Percentiles rank a stretch among this genome's conserved stretches.
These are phyloP conservation scores for Eucommia ulmoides DNA, from an alignment of 257 asterid genomes.

Conservation along the genomic window DNA sequence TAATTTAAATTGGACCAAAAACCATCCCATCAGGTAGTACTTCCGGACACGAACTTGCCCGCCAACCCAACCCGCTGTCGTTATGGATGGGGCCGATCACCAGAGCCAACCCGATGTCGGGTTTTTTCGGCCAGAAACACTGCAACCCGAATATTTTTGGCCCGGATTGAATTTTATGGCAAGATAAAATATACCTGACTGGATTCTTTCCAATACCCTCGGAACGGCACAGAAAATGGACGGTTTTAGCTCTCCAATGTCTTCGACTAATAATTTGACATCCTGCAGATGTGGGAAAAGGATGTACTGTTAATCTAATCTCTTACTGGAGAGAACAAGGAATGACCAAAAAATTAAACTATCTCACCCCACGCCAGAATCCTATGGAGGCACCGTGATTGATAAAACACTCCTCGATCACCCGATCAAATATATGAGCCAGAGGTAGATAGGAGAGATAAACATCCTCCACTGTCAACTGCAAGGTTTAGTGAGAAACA, in stretches of 20 bases:
- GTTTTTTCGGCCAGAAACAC: too few relatives aligned
- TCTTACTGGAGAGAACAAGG: neutral
- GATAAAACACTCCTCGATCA: slow-evolving; percentile 75
- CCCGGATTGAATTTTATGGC: neutral
- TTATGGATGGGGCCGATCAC: too few relatives aligned
- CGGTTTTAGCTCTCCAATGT: slow-evolving; percentile 77
- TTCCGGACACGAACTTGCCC: too few relatives aligned
- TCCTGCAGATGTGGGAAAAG: neutral
- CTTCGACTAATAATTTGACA: slow-evolving; percentile 79
- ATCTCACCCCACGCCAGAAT: slow-evolving; percentile 98
- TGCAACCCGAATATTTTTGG: neutral
- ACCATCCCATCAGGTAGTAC: too few relatives aligned
- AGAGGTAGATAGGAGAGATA: slow-evolving; percentile 87
- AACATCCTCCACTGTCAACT: slow-evolving; percentile 62
- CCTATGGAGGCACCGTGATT: slow-evolving; percentile 85
- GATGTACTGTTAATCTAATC: neutral
- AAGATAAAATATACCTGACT: slow-evolving; percentile 39
- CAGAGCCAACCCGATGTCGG: too few relatives aligned
- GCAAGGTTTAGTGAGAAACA: too few relatives aligned
- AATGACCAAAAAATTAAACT: slow-evolving; percentile 6
- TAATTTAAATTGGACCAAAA: too few relatives aligned
- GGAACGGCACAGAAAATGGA: slow-evolving; percentile 95
- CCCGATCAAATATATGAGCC: slow-evolving; percentile 97
- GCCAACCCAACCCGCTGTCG: slow-evolving; percentile 67
- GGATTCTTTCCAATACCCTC: slow-evolving; percentile 82